phyloP scores from a whole-genome alignment of 805 yeast genomes.

The Cyberlindnera meyerae region DNA sequence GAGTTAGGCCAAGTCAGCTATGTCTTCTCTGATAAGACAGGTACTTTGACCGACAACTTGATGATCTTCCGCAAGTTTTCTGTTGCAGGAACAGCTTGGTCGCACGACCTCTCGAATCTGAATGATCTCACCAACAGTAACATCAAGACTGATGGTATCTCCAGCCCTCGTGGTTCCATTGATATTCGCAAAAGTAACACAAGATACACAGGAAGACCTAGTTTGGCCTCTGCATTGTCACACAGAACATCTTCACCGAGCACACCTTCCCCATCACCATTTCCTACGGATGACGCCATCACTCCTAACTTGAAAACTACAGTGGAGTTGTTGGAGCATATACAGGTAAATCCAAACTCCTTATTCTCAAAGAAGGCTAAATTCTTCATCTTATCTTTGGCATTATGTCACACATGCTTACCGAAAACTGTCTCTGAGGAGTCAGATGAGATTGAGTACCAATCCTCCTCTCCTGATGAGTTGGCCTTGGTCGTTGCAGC shows the following conservation, averaged over 20 bases:
- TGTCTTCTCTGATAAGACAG: slow-evolving; percentile 93
- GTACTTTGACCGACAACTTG: slow-evolving; percentile 90
- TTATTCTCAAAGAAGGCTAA: slow-evolving; percentile 66
- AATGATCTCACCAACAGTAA: neutral
- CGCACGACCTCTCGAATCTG: slow-evolving; percentile 60
- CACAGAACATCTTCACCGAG: slow-evolving; percentile 7
- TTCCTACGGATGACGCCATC: slow-evolving; percentile 2
- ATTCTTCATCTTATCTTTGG: slow-evolving; percentile 75
- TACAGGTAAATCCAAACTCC: slow-evolving; percentile 68
- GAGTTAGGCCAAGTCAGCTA: slow-evolving; percentile 96
- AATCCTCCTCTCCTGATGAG: slow-evolving; percentile 96
- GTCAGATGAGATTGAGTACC: slow-evolving; percentile 61
- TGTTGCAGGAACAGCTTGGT: slow-evolving; percentile 85
- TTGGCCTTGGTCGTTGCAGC: slow-evolving; percentile 92
- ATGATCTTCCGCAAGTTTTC: slow-evolving; percentile 90
- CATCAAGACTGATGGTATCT: neutral
- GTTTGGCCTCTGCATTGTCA: slow-evolving; percentile 43
- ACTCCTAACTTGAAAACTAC: slow-evolving; percentile 43
- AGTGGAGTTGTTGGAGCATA: slow-evolving; percentile 57
- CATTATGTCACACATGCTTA: slow-evolving; percentile 85
- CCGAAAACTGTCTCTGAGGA: slow-evolving; percentile 50
- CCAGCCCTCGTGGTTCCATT: slow-evolving; percentile 29
- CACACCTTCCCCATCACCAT: neutral
- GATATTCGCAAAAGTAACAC: slow-evolving; percentile 38
- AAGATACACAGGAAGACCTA: slow-evolving; percentile 49